Percentiles rank a stretch among this genome's conserved stretches.
Conservation (phyloP, 1,284 basidiomycete species). For the Kwoniella shivajii region DNA sequence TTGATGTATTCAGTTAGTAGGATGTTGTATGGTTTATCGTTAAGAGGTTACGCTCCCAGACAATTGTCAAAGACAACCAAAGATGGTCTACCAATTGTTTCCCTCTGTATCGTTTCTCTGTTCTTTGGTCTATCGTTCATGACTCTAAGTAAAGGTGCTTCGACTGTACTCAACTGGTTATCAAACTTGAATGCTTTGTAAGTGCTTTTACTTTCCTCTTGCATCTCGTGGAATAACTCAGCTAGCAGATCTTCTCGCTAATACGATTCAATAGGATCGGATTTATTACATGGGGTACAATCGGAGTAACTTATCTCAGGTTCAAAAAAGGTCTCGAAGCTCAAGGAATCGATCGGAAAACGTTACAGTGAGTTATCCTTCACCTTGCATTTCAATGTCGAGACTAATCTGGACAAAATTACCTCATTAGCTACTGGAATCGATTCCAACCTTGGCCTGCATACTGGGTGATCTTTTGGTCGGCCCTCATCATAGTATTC, state of each 20-base stretch:
- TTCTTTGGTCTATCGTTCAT: constrained; percentile 75
- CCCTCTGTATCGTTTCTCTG: constrained; percentile 65
- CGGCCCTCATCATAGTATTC: constrained; percentile 26
- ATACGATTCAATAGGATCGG: too few relatives aligned
- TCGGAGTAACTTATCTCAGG: constrained; percentile 53
- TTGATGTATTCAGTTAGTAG: constrained; percentile 80
- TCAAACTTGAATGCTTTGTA: constrained; percentile 55
- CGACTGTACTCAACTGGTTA: constrained; percentile 73
- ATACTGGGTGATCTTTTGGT: constrained; percentile 26
- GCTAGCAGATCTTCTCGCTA: too few relatives aligned
- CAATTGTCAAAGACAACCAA: constrained; percentile 69
- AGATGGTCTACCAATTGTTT: constrained; percentile 71
- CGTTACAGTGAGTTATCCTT: constrained; percentile 18
- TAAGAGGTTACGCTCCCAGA: constrained; percentile 72
- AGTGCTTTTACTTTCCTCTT: not conserved
- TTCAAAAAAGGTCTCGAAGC: constrained; percentile 32
- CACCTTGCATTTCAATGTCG: too few relatives aligned
- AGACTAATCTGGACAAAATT: too few relatives aligned
- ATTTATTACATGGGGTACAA: constrained; percentile 57
- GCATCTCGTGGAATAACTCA: not conserved
- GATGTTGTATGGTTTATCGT: constrained; percentile 76
- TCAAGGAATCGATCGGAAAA: constrained; percentile 31
- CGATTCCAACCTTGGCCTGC: constrained; percentile 32
- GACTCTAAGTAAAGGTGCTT: constrained; percentile 57
- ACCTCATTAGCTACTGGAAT: constrained; percentile 20